phyloP scores from a whole-genome alignment of 208 protist genomes.

The Leishmania tropica region DNA sequence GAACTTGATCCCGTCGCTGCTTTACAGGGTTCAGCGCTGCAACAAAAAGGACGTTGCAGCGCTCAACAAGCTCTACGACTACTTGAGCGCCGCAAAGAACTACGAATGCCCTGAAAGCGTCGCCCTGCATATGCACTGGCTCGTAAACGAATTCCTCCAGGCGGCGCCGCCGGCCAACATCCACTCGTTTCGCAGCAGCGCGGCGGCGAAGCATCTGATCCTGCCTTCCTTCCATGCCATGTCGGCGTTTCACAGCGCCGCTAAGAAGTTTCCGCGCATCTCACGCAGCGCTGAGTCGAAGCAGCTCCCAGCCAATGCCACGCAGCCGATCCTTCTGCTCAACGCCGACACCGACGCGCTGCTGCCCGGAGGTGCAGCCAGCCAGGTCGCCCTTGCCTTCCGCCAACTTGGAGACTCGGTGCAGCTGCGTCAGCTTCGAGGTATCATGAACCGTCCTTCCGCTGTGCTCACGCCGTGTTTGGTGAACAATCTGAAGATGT shows the following conservation, averaged over 20 bases:
- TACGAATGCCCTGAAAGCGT: constrained; percentile 19
- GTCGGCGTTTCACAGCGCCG: constrained; percentile 24
- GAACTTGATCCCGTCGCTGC: constrained; percentile 55
- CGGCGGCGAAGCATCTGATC: neutral
- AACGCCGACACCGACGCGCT: constrained; percentile 39
- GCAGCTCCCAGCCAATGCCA: constrained; percentile 25
- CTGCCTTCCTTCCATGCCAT: constrained; percentile 6
- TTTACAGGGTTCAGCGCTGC: constrained; percentile 75
- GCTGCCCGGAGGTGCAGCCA: constrained; percentile 27
- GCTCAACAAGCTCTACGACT: constrained; percentile 40
- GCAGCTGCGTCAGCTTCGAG: constrained; percentile 26
- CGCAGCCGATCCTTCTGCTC: constrained; percentile 35
- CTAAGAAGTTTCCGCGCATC: constrained; percentile 24
- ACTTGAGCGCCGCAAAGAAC: constrained; percentile 14
- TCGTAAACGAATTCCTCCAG: constrained; percentile 39
- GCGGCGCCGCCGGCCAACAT: constrained; percentile 3
- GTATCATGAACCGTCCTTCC: constrained; percentile 28
- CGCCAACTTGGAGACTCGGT: constrained; percentile 1
- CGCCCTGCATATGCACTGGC: constrained; percentile 38
- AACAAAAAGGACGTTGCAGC: constrained; percentile 36
- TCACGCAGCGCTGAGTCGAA: neutral
- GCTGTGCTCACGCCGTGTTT: constrained; percentile 37
- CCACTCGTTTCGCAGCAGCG: constrained; percentile 1
- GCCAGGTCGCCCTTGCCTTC: constrained; percentile 23
- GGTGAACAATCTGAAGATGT: constrained; percentile 34